phyloP scores from a whole-genome alignment of 2,329 filamentous ascomycete genomes.

The Colletotrichum sidae region DNA sequence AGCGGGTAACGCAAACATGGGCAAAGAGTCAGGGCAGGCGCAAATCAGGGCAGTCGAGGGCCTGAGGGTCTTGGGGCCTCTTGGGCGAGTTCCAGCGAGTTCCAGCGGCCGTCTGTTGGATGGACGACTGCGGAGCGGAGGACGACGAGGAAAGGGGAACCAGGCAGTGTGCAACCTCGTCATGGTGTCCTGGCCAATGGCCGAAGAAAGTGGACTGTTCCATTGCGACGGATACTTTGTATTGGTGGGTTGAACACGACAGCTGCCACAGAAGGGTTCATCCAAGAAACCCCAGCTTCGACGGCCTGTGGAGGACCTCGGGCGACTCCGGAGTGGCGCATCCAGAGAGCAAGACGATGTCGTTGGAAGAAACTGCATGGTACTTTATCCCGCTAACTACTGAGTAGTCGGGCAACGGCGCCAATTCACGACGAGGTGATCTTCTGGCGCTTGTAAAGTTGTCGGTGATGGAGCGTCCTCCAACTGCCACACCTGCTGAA shows the following conservation, averaged over 20 bases:
- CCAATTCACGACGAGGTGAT: too few relatives aligned
- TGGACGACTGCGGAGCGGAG: not conserved
- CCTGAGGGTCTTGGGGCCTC: not conserved
- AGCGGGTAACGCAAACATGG: constrained; percentile 21
- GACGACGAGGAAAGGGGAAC: constrained; percentile 1
- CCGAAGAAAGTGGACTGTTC: constrained; percentile 5
- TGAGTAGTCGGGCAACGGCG: constrained; percentile 17
- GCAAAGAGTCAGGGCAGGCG: constrained; percentile 29
- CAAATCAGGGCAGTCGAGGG: constrained; percentile 10
- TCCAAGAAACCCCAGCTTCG: constrained; percentile 7
- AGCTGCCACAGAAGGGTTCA: constrained; percentile 11
- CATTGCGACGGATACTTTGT: not conserved
- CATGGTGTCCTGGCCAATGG: too few relatives aligned
- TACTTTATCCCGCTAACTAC: constrained; percentile 3
- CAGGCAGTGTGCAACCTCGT: not conserved
- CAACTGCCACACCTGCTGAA: too few relatives aligned
- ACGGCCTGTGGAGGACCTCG: constrained; percentile 15
- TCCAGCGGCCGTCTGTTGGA: constrained; percentile 18
- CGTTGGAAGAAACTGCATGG: constrained; percentile 12
- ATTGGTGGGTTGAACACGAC: too few relatives aligned
- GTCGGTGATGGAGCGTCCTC: too few relatives aligned
- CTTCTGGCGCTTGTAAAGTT: too few relatives aligned
- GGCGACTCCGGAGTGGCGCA: constrained; percentile 26
- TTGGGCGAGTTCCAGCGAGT: constrained; percentile 25
- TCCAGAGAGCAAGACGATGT: not conserved